Conservation (phyloP, 306 rosid genomes). For the Arachis stenosperma region DNA sequence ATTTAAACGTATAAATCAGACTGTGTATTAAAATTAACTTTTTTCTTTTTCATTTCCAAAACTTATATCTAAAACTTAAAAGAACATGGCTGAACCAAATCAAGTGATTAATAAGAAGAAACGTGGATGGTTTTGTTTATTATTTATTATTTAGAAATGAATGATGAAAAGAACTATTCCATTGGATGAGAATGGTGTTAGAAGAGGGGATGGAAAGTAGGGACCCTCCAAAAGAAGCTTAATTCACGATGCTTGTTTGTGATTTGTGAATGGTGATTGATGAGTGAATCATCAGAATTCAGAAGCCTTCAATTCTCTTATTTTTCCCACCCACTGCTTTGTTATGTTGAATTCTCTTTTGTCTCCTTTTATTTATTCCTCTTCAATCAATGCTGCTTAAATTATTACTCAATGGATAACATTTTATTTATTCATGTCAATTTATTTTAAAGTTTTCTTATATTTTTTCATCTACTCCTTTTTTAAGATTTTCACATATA, state of each 20-base stretch:
- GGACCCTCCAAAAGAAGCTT: slow-evolving; percentile 6
- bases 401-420: neutral
- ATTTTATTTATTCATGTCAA: no score
- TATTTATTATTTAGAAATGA: neutral
- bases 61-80: no score
- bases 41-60: no score
- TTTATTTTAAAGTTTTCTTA: no score
- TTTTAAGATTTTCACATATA: no score
- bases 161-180: slow-evolving; percentile 43
- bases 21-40: no score
- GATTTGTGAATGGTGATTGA: slow-evolving; percentile 28
- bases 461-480: no score
- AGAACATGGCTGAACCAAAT: no score
- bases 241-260: slow-evolving; percentile 41
- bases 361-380: slow-evolving; percentile 19
- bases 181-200: slow-evolving; percentile 41
- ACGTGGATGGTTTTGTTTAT: no score
- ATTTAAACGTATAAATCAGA: no score
- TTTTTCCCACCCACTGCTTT: slow-evolving; percentile 20
- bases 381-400: slow-evolving; percentile 11
- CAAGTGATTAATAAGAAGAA: no score
- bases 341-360: slow-evolving; percentile 33
- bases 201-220: neutral
- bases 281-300: slow-evolving; percentile 16
- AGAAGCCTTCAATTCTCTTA: neutral